These are phyloP conservation scores for Mucor irregularis DNA, from an alignment of 371 early-diverging fungal genomes.

Conservation along the genomic window DNA sequence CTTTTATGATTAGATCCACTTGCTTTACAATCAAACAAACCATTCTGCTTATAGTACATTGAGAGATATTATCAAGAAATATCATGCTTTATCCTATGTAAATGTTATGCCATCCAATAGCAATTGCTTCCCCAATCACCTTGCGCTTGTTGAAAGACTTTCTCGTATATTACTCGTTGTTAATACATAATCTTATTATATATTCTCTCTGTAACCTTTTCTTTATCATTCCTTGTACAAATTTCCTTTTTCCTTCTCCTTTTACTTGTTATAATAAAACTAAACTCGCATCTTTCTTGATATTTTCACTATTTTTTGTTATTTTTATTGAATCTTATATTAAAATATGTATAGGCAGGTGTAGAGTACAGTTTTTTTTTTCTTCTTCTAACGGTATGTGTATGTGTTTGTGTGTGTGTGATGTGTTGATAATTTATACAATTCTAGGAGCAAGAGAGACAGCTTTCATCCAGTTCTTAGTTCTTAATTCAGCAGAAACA, in stretches of 20 bases:
- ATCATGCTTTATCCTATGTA: slow-evolving; percentile 57
- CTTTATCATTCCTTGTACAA: too few relatives aligned
- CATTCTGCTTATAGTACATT: slow-evolving; percentile 46
- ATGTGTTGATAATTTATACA: slow-evolving; percentile 56
- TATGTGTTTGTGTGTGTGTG: neutral
- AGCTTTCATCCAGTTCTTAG: slow-evolving; percentile 95
- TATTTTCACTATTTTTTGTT: too few relatives aligned
- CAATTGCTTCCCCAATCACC: slow-evolving; percentile 57
- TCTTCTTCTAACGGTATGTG: too few relatives aligned
- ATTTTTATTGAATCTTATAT: too few relatives aligned
- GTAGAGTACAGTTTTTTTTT: too few relatives aligned
- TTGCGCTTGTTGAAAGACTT: slow-evolving; percentile 52
- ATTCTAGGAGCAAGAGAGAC: slow-evolving; percentile 93
- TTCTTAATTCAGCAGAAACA: slow-evolving; percentile 86
- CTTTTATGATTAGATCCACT: slow-evolving; percentile 29
- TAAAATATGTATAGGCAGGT: too few relatives aligned
- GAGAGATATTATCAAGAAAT: slow-evolving; percentile 59
- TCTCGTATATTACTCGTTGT: slow-evolving; percentile 42
- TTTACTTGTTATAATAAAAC: too few relatives aligned
- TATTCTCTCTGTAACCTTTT: too few relatives aligned
- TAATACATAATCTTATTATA: slow-evolving; percentile 6
- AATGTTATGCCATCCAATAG: slow-evolving; percentile 50
- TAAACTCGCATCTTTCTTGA: too few relatives aligned
- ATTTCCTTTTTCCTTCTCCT: neutral
- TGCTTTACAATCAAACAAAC: slow-evolving; percentile 45